phyloP scores from a whole-genome alignment of 768 basidiomycete species.

The Neoboletus subvelutipes region DNA sequence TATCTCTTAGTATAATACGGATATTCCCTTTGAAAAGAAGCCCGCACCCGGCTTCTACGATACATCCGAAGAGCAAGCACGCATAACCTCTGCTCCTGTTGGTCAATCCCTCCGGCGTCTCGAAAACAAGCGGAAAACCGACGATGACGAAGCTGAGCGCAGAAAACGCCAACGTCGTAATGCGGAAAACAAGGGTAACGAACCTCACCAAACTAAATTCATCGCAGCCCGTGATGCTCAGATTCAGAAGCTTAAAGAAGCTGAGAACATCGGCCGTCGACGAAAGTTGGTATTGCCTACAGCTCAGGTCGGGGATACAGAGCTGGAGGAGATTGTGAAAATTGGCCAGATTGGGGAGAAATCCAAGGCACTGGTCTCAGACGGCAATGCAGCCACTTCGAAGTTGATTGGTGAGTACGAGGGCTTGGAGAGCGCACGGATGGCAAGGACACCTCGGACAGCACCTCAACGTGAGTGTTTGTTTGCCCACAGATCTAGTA shows the following conservation, averaged over 20 bases:
- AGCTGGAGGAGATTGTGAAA: constrained; percentile 98
- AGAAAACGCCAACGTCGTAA: constrained; percentile 83
- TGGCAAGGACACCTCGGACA: constrained; percentile 93
- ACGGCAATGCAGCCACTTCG: constrained; percentile 83
- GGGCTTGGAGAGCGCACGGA: constrained; percentile 79
- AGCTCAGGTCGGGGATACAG: constrained; percentile 92
- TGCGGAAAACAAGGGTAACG: constrained; percentile 61
- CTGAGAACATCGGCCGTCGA: constrained; percentile 89
- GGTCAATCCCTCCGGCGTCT: constrained; percentile 89
- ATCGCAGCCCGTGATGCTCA: constrained; percentile 96
- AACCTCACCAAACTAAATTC: constrained; percentile 86
- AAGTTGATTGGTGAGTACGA: constrained; percentile 91
- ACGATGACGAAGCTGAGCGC: constrained; percentile 90
- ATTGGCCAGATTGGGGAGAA: constrained; percentile 92
- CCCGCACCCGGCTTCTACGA: constrained; percentile 97
- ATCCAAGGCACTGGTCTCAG: constrained; percentile 80
- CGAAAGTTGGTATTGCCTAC: constrained; percentile 80
- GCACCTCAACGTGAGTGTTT: constrained; percentile 81
- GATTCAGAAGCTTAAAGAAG: constrained; percentile 96
- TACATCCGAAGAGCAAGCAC: constrained; percentile 89
- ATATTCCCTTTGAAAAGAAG: constrained; percentile 98
- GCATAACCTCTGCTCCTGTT: constrained; percentile 81
- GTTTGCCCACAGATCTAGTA: constrained; percentile 1
- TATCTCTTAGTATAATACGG: constrained; percentile 80
- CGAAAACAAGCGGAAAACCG: constrained; percentile 93